Conservation (phyloP, 345 rosid genomes). For the Brassica incana region DNA sequence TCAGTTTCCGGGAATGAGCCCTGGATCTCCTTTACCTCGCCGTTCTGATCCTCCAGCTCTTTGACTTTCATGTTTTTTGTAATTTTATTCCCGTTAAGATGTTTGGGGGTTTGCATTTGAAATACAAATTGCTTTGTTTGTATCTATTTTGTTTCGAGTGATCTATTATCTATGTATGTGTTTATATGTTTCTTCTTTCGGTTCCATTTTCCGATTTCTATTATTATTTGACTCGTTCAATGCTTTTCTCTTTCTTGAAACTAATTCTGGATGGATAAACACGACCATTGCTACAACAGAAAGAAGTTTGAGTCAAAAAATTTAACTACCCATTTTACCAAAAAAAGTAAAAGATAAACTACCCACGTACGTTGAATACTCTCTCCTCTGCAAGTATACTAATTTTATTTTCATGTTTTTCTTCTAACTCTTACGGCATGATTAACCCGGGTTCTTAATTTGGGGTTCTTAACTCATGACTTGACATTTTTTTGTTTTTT, state of each 20-base stretch:
- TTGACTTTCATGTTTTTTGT: slow-evolving; percentile 1
- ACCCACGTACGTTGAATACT: neutral
- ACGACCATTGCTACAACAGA: neutral
- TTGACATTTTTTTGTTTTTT: too few species aligned
- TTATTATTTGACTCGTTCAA: neutral
- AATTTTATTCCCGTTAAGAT: neutral
- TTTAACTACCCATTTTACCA: neutral
- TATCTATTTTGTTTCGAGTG: slow-evolving; percentile 2
- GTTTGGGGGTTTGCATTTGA: slow-evolving; percentile 10
- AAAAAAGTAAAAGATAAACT: neutral
- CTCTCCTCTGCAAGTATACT: neutral
- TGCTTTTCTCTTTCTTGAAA: neutral
- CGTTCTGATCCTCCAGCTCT: neutral
- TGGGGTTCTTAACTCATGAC: too few species aligned
- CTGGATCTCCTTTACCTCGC: slow-evolving; percentile 36
- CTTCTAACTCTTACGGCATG: too few species aligned
- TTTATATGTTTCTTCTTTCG: neutral
- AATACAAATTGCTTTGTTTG: slow-evolving; percentile 5
- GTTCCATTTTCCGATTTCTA: neutral
- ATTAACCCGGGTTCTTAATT: too few species aligned
- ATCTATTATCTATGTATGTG: neutral
- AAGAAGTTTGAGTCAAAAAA: neutral
- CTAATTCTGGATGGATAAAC: neutral
- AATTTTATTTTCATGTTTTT: too few species aligned
- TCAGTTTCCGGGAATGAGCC: slow-evolving; percentile 46